Evolutionary conservation across 2,329 filamentous ascomycete genomes (phyloP).

Genomic region (Eutypa lata): DNA sequence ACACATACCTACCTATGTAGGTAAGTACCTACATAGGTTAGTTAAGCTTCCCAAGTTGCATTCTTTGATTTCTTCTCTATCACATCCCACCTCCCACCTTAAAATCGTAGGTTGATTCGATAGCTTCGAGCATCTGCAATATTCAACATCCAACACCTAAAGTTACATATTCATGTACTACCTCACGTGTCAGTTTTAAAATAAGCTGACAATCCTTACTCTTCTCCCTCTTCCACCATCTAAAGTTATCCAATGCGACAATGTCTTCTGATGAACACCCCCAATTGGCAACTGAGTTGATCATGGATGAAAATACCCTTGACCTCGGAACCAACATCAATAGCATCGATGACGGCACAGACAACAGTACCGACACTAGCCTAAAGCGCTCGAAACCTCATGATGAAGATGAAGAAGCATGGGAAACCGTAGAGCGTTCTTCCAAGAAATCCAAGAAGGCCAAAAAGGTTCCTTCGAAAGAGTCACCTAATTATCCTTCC

Average conservation of each 20-base stretch:
- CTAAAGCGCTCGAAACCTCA: constrained; percentile 49
- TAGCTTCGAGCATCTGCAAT: too few species aligned
- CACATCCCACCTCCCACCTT: too few species aligned
- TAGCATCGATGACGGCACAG: not conserved
- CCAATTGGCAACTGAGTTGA: not conserved
- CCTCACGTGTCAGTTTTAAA: not conserved
- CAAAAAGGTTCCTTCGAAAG: constrained; percentile 58
- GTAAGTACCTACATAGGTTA: too few species aligned
- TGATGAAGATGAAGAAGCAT: constrained; percentile 42
- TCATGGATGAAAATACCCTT: not conserved
- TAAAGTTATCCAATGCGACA: not conserved
- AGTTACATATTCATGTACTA: not conserved
- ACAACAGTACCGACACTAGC: constrained; percentile 27
- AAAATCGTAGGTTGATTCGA: too few species aligned
- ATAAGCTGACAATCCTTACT: not conserved
- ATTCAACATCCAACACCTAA: too few species aligned
- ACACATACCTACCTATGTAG: too few species aligned
- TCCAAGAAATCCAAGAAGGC: constrained; percentile 47
- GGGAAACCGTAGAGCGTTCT: constrained; percentile 54
- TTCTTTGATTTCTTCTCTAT: too few species aligned
- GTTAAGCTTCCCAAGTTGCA: too few species aligned
- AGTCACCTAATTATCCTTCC: constrained; percentile 56
- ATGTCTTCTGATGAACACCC: not conserved
- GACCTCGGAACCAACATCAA: not conserved
- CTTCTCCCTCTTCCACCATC: not conserved